A percentile compares a stretch with the other conserved stretches of the same genome.
phyloP scores from a whole-genome alignment of 1,284 basidiomycete genomes.

The Rhizoctonia solani region DNA sequence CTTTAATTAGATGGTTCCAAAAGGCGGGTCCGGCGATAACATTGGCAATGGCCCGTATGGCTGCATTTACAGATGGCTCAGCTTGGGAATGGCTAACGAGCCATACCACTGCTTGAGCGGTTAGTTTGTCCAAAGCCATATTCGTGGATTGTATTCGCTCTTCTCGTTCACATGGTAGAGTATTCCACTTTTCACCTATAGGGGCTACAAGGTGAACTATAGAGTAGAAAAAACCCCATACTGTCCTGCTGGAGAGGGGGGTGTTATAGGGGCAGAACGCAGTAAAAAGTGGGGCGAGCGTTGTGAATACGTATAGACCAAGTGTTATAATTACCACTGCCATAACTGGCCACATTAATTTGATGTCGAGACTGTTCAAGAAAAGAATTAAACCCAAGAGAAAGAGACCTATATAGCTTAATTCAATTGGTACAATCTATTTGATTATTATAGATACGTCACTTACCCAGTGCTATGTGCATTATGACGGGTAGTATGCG shows the following conservation, averaged over 20 bases:
- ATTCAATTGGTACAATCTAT: background rate
- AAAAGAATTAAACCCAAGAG: slow-evolving; percentile 2
- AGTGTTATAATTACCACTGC: background rate
- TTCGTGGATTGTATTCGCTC: background rate
- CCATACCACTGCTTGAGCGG: slow-evolving; percentile 5
- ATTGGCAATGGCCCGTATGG: slow-evolving; percentile 7
- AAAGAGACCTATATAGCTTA: background rate
- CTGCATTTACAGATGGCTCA: background rate
- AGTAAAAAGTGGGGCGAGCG: background rate
- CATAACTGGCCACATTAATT: background rate
- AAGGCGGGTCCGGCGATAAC: background rate
- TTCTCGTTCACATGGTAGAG: background rate
- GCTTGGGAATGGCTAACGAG: background rate
- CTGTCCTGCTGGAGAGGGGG: background rate
- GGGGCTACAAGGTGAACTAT: background rate
- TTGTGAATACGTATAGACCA: background rate
- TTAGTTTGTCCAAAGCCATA: background rate
- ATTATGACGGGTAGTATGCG: background rate
- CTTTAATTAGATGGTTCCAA: background rate
- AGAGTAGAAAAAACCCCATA: background rate
- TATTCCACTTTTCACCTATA: background rate
- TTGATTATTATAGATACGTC: background rate
- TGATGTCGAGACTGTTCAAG: background rate
- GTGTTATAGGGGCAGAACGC: slow-evolving; percentile 20
- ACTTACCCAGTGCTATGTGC: slow-evolving; percentile 15